A percentile compares a stretch with the other conserved stretches of the same genome.
Conservation (phyloP, 139 green algal species). For the Bryopsis sp. region DNA sequence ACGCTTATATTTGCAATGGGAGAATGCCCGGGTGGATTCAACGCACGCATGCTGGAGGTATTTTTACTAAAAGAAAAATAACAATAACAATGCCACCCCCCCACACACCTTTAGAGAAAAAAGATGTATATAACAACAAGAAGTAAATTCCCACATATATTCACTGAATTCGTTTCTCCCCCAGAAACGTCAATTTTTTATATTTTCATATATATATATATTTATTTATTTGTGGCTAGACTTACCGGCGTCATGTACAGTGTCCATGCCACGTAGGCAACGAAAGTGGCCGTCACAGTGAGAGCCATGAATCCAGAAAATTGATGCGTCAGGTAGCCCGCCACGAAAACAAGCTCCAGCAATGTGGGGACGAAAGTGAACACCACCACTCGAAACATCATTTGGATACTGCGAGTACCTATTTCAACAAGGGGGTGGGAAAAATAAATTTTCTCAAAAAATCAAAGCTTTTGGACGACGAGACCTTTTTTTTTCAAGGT, state of each 20-base stretch:
- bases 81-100: background rate
- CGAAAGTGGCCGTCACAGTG: background rate
- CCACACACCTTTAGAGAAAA: background rate
- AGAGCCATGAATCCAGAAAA: conserved; percentile 15
- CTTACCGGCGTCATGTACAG: conserved; percentile 57
- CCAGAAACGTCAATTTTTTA: background rate
- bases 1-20: no score
- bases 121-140: background rate
- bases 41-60: no score
- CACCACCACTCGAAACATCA: conserved; percentile 86
- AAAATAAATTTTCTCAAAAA: conserved; percentile 45
- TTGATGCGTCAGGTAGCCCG: conserved; percentile 49
- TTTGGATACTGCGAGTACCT: conserved; percentile 77
- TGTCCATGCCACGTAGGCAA: conserved; percentile 76
- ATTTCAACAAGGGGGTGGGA: background rate
- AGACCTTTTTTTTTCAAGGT: no score
- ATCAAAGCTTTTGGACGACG: no score
- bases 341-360: conserved; percentile 84
- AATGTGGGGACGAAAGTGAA: conserved; percentile 91
- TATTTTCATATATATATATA: background rate
- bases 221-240: background rate
- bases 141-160: background rate
- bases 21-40: no score
- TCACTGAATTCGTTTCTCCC: background rate
- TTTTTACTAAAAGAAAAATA: background rate